Evolutionary conservation across 768 basidiomycete genomes (phyloP).

Genomic region (Pleurotus sapidus): DNA sequence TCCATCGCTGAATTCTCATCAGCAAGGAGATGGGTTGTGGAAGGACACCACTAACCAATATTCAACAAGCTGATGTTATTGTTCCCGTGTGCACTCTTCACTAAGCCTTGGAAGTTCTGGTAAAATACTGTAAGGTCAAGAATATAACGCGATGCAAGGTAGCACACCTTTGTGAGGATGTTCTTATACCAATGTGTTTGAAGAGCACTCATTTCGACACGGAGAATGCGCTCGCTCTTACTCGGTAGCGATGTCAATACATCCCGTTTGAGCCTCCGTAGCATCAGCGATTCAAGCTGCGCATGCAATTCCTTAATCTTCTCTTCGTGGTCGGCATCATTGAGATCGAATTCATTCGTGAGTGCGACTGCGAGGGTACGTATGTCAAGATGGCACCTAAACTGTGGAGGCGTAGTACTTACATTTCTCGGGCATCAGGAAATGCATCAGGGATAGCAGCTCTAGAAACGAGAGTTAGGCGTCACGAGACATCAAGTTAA

Average conservation of each 20-base stretch:
- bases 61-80: slow-evolving; percentile 95
- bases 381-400: no score
- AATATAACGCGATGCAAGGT: background rate
- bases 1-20: slow-evolving; percentile 74
- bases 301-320: slow-evolving; percentile 96
- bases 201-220: slow-evolving; percentile 95
- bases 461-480: slow-evolving; percentile 45
- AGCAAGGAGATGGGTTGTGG: slow-evolving; percentile 1
- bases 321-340: slow-evolving; percentile 86
- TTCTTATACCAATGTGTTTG: slow-evolving; percentile 99
- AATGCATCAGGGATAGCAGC: slow-evolving; percentile 95
- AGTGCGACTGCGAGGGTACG: slow-evolving; percentile 62
- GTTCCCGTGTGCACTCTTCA: slow-evolving; percentile 86
- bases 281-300: slow-evolving; percentile 92
- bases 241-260: slow-evolving; percentile 95
- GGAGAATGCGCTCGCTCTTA: slow-evolving; percentile 96
- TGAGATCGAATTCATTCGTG: slow-evolving; percentile 93
- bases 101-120: slow-evolving; percentile 90
- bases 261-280: slow-evolving; percentile 91
- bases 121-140: background rate
- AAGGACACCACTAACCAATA: slow-evolving; percentile 54
- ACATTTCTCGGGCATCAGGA: slow-evolving; percentile 99
- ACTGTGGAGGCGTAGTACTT: slow-evolving; percentile 20
- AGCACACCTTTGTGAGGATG: slow-evolving; percentile 80
- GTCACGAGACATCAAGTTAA: background rate